Evolutionary conservation across 78 protist genomes (phyloP).

Genomic region (Speleostelium caveatum): DNA sequence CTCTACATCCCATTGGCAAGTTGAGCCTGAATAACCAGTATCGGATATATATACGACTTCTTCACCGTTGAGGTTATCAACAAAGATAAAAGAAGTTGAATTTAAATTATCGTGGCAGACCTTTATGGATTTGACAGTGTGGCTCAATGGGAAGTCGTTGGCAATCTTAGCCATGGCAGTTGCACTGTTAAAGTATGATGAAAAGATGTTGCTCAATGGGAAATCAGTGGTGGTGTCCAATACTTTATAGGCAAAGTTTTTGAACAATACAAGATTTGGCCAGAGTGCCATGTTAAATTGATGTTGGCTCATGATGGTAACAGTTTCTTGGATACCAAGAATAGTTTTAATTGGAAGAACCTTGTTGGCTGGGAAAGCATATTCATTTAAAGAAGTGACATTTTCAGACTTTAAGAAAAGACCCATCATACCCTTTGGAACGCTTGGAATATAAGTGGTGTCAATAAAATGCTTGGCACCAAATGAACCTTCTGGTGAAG

Average conservation of each 20-base stretch:
- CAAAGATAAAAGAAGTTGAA: slow-evolving; percentile 31
- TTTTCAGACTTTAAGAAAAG: neutral
- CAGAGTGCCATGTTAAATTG: no score
- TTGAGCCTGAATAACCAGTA: slow-evolving; percentile 36
- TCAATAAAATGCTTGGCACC: neutral
- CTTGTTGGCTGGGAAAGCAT: neutral
- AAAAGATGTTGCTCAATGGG: no score
- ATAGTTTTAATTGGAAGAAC: neutral
- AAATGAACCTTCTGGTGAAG: slow-evolving; percentile 22
- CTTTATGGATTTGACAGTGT: neutral
- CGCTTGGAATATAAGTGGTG: neutral
- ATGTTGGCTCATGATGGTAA: neutral
- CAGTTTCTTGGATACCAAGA: neutral
- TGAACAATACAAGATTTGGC: neutral
- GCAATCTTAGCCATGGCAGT: no score
- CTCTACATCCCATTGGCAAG: slow-evolving; percentile 31
- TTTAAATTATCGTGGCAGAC: slow-evolving; percentile 28
- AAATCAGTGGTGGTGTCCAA: no score
- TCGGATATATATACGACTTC: slow-evolving; percentile 49
- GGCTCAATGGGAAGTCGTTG: slow-evolving; percentile 13
- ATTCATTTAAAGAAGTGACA: neutral
- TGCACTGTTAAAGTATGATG: neutral
- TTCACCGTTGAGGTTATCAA: slow-evolving; percentile 9
- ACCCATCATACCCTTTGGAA: neutral
- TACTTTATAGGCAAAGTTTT: neutral